Evolutionary conservation across 805 yeast species (phyloP).

Genomic region (Candida qinlingensis): DNA sequence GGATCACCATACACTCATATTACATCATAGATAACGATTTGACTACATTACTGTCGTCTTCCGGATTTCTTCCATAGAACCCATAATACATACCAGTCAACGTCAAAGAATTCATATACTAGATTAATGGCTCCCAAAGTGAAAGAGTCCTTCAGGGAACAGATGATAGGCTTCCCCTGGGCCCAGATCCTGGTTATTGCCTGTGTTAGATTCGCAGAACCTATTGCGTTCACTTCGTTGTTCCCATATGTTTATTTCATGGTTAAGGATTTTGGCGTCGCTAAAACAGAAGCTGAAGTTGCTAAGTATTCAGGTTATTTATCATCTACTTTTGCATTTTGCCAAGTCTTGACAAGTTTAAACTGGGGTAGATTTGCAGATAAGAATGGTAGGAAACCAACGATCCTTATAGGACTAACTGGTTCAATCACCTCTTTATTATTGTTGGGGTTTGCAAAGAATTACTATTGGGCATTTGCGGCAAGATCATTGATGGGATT

Average conservation of each 20-base stretch:
- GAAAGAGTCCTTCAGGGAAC: constrained; percentile 38
- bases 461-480: constrained; percentile 45
- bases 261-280: constrained; percentile 52
- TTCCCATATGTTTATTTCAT: constrained; percentile 62
- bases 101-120: no score
- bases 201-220: constrained; percentile 52
- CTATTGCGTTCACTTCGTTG: constrained; percentile 57
- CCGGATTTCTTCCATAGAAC: no score
- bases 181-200: constrained; percentile 39
- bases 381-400: constrained; percentile 49
- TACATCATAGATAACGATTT: no score
- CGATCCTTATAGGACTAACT: constrained; percentile 44
- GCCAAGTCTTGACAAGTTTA: constrained; percentile 51
- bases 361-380: constrained; percentile 59
- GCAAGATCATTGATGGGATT: constrained; percentile 53
- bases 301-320: constrained; percentile 58
- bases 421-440: constrained; percentile 47
- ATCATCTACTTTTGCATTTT: constrained; percentile 56
- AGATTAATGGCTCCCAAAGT: constrained; percentile 3
- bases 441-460: constrained; percentile 48
- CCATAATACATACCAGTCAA: no score
- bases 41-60: no score
- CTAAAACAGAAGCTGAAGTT: constrained; percentile 46
- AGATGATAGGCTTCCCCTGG: constrained; percentile 51
- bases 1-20: no score